phyloP scores from a whole-genome alignment of 2,329 filamentous ascomycete genomes.

The Phialemoniopsis sp. region DNA sequence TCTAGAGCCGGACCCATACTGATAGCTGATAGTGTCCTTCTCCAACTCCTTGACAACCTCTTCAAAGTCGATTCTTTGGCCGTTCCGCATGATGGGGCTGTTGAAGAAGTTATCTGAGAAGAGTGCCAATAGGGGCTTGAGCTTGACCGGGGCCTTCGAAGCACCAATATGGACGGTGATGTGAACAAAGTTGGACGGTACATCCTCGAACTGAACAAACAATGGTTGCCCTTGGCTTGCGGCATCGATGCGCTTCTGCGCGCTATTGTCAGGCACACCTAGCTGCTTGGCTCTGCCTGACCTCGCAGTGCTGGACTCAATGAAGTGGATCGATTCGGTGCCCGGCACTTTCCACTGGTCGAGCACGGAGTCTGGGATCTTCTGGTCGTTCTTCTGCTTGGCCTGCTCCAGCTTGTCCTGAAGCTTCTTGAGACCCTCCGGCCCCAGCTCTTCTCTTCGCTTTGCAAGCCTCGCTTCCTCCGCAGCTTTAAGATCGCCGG shows the following conservation, averaged over 20 bases:
- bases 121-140: conserved; percentile 78
- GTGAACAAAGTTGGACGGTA: conserved; percentile 88
- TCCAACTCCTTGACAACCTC: conserved; percentile 89
- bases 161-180: conserved; percentile 80
- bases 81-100: conserved; percentile 75
- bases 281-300: conserved; percentile 72
- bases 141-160: conserved; percentile 68
- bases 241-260: conserved; percentile 73
- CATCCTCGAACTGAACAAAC: conserved; percentile 96
- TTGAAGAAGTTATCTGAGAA: conserved; percentile 95
- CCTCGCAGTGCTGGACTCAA: conserved; percentile 79
- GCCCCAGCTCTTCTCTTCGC: conserved; percentile 73
- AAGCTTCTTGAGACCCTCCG: conserved; percentile 74
- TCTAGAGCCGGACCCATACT: conserved; percentile 61
- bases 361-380: conserved; percentile 79
- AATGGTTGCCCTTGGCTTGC: conserved; percentile 53
- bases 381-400: conserved; percentile 82
- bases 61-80: conserved; percentile 78
- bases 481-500: conserved; percentile 75
- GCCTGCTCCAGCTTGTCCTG: conserved; percentile 74
- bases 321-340: conserved; percentile 92
- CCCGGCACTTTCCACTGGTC: conserved; percentile 78
- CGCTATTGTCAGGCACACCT: conserved; percentile 61
- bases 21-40: conserved; percentile 83
- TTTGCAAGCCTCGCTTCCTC: conserved; percentile 76